Base-by-base conservation (phyloP, 306 rosid species). In the Cyclanthera cordifolia region DNA sequence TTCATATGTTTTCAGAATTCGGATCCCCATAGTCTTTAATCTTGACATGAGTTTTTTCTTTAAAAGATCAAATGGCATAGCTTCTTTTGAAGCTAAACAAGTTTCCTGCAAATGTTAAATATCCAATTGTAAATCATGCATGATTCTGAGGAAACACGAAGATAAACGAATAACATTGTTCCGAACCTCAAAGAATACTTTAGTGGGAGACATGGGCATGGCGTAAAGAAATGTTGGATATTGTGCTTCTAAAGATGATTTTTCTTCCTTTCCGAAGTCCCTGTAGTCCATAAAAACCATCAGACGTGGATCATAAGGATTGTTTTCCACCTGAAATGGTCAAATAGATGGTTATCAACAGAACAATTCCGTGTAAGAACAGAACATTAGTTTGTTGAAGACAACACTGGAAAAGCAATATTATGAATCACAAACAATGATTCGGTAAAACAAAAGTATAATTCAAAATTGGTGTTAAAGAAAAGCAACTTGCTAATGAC, bases 211-310 rank as follows among this genome's bases (percentile, higher is more conserved):
- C 88, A 93, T 85, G 67, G 99, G 96, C 99, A 93, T 93, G 66
- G 68, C 99, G 73, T 93, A 93, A 49, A 93, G 94, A 85, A 93
- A 93, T 59, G 99, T 90, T 19, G 96, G 99, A 78, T 90, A 90
- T 32, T 82, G 78, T 70, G 82, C 86, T 83, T 86, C 96, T 67
- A 54, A 74, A 77, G 78, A 72, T 67, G 80, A 78, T 67, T 53
- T 81, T 19, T 83, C 89, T 76, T 83, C 85, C 72, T 84, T 86
- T 72, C 67, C 73, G 86, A 76, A 79, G 75, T 93, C 95, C 79
- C 99, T 87, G 82, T 93, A 93, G 82, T 93, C 99, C 99, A 93
- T 93, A 89, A 93, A 87, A 79, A 93, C 95, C 99, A 93, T 93
- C 54, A 87, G 73, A 79, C 80, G 78, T 67, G 96, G 99, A 86